These are phyloP conservation scores for Candolleomyces aberdarensis DNA, from an alignment of 768 basidiomycete genomes.

Conservation along the genomic window DNA sequence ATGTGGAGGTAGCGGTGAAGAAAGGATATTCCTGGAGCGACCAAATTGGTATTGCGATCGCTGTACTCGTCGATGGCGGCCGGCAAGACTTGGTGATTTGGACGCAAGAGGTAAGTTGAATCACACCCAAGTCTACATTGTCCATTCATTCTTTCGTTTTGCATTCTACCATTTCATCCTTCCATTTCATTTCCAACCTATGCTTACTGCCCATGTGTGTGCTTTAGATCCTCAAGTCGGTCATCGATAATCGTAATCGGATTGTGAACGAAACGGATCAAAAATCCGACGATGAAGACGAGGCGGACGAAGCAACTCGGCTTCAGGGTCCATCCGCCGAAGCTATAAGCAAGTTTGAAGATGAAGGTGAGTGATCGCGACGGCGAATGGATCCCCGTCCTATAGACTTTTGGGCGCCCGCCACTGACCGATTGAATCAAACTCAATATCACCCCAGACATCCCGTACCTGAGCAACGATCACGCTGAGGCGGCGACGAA, in stretches of 20 bases:
- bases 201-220: neutral
- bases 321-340: slow-evolving; percentile 58
- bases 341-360: slow-evolving; percentile 64
- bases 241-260: slow-evolving; percentile 54
- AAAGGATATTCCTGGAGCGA: slow-evolving; percentile 89
- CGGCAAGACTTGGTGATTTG: slow-evolving; percentile 68
- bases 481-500: slow-evolving; percentile 74
- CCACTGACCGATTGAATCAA: neutral
- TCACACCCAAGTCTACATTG: neutral
- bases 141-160: too few relatives aligned
- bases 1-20: slow-evolving; percentile 53
- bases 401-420: neutral
- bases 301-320: slow-evolving; percentile 28
- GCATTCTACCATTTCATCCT: neutral
- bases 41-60: slow-evolving; percentile 84
- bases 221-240: slow-evolving; percentile 56
- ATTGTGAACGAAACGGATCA: slow-evolving; percentile 63
- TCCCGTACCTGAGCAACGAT: slow-evolving; percentile 73
- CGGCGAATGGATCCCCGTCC: neutral
- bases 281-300: slow-evolving; percentile 31
- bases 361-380: slow-evolving; percentile 59
- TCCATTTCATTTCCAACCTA: neutral
- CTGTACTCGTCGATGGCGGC: slow-evolving; percentile 64
- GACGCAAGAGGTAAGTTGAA: slow-evolving; percentile 68
- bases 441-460: slow-evolving; percentile 41